Percentiles rank a stretch among this genome's conserved stretches.
phyloP scores from a whole-genome alignment of 2,329 filamentous ascomycete species.

The Alternaria rosae region DNA sequence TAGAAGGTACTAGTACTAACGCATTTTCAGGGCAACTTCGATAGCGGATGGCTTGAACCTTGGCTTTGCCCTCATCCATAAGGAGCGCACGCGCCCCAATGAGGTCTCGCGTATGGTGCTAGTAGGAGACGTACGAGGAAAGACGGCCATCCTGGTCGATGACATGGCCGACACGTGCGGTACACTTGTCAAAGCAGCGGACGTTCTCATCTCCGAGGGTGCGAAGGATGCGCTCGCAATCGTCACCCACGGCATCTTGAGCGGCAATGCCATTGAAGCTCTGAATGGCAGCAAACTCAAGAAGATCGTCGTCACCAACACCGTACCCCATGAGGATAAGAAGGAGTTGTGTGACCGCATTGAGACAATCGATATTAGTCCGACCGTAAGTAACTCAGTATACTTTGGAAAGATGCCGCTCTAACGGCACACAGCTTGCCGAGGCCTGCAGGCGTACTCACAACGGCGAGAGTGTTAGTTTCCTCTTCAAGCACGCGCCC shows the following conservation, averaged over 20 bases:
- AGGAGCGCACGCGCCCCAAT: conserved; percentile 89
- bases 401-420: not conserved
- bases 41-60: conserved; percentile 92
- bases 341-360: conserved; percentile 79
- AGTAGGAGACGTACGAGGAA: conserved; percentile 91
- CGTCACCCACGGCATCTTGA: conserved; percentile 92
- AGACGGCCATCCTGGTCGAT: conserved; percentile 94
- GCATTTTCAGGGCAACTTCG: conserved; percentile 72
- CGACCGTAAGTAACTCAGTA: conserved; percentile 63
- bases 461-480: conserved; percentile 74
- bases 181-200: conserved; percentile 85
- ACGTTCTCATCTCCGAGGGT: conserved; percentile 80
- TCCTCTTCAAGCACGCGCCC: conserved; percentile 73
- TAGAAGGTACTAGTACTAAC: conserved; percentile 21
- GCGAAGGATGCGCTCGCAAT: conserved; percentile 91
- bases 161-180: conserved; percentile 98
- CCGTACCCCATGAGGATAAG: conserved; percentile 81
- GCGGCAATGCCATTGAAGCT: conserved; percentile 85
- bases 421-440: conserved; percentile 58
- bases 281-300: conserved; percentile 79
- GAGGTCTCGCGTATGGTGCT: conserved; percentile 94
- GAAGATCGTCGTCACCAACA: conserved; percentile 89
- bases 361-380: conserved; percentile 90
- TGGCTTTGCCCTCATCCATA: conserved; percentile 93
- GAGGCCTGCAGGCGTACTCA: conserved; percentile 77